These are phyloP conservation scores for Mucor ambiguus DNA, from an alignment of 371 early-diverging fungal genomes.

Conservation along the genomic window DNA sequence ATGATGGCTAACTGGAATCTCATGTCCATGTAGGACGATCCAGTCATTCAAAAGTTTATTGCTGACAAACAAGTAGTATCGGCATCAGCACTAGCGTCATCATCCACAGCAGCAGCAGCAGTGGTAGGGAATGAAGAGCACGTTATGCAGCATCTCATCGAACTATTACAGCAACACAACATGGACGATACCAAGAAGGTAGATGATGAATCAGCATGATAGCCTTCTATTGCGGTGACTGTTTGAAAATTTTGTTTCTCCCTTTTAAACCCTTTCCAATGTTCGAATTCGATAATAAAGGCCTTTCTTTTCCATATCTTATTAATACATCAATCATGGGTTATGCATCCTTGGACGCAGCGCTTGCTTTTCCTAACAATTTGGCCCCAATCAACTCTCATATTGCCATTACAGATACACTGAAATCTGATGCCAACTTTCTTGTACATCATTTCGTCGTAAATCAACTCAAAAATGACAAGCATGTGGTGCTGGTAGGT, in stretches of 20 bases:
- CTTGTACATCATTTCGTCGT: constrained; percentile 71
- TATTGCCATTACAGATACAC: constrained; percentile 65
- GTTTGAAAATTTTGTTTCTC: constrained; percentile 1
- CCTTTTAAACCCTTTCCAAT: background rate
- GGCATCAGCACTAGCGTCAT: background rate
- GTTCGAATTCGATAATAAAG: background rate
- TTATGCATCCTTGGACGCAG: constrained; percentile 52
- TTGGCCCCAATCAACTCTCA: constrained; percentile 51
- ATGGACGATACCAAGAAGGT: background rate
- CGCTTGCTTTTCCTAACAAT: constrained; percentile 50
- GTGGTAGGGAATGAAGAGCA: background rate
- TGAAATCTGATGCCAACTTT: constrained; percentile 70
- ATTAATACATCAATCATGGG: constrained; percentile 39
- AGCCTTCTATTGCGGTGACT: background rate
- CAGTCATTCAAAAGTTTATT: constrained; percentile 17
- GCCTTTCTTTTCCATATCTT: background rate
- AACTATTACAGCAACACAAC: background rate
- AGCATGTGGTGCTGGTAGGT: constrained; percentile 64
- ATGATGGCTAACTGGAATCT: background rate
- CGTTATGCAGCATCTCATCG: constrained; percentile 3
- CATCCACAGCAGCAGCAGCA: background rate
- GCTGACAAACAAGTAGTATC: background rate
- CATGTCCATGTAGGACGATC: constrained; percentile 18
- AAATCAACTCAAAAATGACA: constrained; percentile 63
- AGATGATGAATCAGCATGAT: background rate